Base-by-base conservation (phyloP, 169 alveolate species). In the Cryptosporidium meleagridis region DNA sequence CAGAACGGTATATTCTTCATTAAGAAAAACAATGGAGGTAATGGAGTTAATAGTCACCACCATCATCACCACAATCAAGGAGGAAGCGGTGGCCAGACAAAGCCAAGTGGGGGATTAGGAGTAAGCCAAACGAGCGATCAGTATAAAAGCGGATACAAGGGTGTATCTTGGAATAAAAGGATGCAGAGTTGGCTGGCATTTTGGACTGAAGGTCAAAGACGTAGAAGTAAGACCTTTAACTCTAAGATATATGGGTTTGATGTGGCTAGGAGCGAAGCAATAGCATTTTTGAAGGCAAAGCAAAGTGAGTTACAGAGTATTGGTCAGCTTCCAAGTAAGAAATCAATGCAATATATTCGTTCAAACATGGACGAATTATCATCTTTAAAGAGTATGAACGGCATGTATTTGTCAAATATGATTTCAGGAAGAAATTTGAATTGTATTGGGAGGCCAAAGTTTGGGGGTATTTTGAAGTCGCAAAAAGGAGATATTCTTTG, bases 121-220 rank as follows among this genome's bases (percentile, higher is more conserved):
- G 7, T 48, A 0, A 33, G 1, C 2, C 85, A 71, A 29, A n/a
- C 31, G 0, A 26, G 44, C 16, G 86, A 75, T 39, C 86, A 75
- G 26, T 75, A 58, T 53, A 75, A 75, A 33, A 75, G 86, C 44
- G 86, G 86, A 2, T 75, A 75, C 33, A 75, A 75, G 23, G 86
- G 86, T 37, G 86, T 75, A 8, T 75, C 86, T 58, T 75, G 86
- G 86, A 75, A 75, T 39, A 75, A 75, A 26, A 75, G 86, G 58
- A 75, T 75, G 86, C 86, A 75, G 7, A 75, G 86, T 18, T 75
- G 86, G 86, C 10, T 75, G 33, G 86, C 86, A 37, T 75, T 75
- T 75, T 75, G 86, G 86, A 75, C 86, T 9, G 86, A 75, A 26
- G 86, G 86, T 23, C 86, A 75, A 37, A 55, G 72, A 58, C 70